These are phyloP conservation scores for Aspergillus vadensis DNA, from an alignment of 2,329 filamentous ascomycete species.

Conservation along the genomic window DNA sequence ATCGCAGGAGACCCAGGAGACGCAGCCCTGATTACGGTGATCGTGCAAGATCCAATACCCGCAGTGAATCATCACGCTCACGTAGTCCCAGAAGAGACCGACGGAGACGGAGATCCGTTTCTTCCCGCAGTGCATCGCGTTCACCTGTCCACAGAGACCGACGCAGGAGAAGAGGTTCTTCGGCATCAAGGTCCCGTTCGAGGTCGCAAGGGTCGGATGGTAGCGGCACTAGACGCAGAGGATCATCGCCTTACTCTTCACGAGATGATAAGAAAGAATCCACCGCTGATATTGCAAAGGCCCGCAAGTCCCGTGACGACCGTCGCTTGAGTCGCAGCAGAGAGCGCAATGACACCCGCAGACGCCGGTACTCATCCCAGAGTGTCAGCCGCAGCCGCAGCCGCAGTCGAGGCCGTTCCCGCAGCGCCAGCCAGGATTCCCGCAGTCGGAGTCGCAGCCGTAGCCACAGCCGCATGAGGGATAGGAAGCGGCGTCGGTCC, in stretches of 20 bases:
- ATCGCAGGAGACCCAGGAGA: slow-evolving; percentile 38
- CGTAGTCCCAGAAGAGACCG: slow-evolving; percentile 55
- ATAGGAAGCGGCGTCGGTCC: slow-evolving; percentile 48
- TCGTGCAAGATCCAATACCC: slow-evolving; percentile 52
- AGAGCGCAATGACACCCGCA: slow-evolving; percentile 35
- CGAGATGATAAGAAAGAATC: slow-evolving; percentile 45
- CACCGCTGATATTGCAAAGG: slow-evolving; percentile 55
- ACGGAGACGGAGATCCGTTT: slow-evolving; percentile 43
- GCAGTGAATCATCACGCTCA: slow-evolving; percentile 56
- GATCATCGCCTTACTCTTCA: slow-evolving; percentile 48
- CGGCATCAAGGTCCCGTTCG: slow-evolving; percentile 41
- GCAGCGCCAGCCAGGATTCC: slow-evolving; percentile 34
- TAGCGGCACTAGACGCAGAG: slow-evolving; percentile 41
- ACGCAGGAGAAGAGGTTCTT: slow-evolving; percentile 37
- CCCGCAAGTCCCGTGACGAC: slow-evolving; percentile 44
- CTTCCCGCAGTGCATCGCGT: slow-evolving; percentile 41
- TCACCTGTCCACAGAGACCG: slow-evolving; percentile 36
- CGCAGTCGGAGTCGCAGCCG: slow-evolving; percentile 31
- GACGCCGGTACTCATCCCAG: slow-evolving; percentile 21
- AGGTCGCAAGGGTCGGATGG: slow-evolving; percentile 33
- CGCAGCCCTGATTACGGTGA: slow-evolving; percentile 47
- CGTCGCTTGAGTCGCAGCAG: slow-evolving; percentile 44
- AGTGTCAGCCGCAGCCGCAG: slow-evolving; percentile 27
- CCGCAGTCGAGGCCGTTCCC: slow-evolving; percentile 34
- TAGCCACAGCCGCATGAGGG: slow-evolving; percentile 32